Conservation (phyloP, 768 basidiomycete species). For the Goffeauzyma gilvescens region DNA sequence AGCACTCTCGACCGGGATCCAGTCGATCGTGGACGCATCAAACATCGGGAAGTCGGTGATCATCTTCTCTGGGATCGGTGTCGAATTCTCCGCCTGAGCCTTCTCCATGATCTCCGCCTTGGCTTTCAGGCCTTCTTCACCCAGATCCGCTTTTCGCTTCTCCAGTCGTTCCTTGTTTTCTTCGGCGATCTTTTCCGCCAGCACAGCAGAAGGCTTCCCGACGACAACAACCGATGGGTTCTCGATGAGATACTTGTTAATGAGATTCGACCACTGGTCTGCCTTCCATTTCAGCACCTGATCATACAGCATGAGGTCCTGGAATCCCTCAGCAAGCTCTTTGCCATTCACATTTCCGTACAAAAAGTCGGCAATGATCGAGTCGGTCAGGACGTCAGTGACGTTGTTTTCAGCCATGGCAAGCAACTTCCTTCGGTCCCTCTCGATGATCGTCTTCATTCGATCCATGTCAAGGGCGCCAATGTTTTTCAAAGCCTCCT, state of each 20-base stretch:
- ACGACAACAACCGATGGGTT: conserved; percentile 53
- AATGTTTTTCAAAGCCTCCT: conserved; percentile 49
- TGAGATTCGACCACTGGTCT: conserved; percentile 54
- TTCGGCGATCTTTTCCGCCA: conserved; percentile 60
- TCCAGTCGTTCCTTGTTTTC: conserved; percentile 62
- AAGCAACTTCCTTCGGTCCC: conserved; percentile 63
- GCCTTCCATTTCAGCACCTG: conserved; percentile 51
- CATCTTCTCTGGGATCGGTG: conserved; percentile 59
- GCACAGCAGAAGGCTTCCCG: conserved; percentile 69
- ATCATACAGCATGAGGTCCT: conserved; percentile 57
- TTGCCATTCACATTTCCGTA: conserved; percentile 71
- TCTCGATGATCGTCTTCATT: conserved; percentile 65
- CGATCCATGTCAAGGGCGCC: conserved; percentile 74
- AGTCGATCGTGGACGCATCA: conserved; percentile 65
- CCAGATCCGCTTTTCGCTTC: conserved; percentile 49
- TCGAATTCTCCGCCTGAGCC: conserved; percentile 72
- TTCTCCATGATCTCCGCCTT: conserved; percentile 50
- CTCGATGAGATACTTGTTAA: conserved; percentile 62
- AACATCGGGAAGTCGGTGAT: conserved; percentile 77
- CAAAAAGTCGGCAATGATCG: conserved; percentile 45
- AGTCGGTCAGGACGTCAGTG: conserved; percentile 19
- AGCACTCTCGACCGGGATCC: conserved; percentile 55
- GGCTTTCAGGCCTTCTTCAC: conserved; percentile 58
- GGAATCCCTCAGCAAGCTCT: conserved; percentile 50
- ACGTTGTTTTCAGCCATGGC: conserved; percentile 26